Conservation (phyloP, 371 early-diverging fungal genomes). For the Lichtheimia ramosa region DNA sequence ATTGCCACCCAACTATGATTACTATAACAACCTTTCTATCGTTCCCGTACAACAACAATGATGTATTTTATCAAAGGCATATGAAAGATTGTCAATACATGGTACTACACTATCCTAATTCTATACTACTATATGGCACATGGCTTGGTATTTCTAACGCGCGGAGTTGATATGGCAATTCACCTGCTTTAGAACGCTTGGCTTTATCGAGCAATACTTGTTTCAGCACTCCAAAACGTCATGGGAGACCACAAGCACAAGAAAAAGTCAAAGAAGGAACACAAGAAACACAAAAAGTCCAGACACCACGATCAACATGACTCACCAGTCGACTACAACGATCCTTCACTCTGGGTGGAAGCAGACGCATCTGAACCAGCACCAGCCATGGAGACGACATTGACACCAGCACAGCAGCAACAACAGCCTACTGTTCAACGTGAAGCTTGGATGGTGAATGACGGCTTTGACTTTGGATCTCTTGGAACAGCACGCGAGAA, state of each 20-base stretch:
- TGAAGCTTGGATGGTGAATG: slow-evolving; percentile 52
- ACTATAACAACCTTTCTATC: background rate
- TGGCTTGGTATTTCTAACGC: background rate
- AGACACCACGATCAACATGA: slow-evolving; percentile 14
- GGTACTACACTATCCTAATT: background rate
- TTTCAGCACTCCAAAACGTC: background rate
- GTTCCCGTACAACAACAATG: background rate
- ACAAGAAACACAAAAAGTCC: slow-evolving; percentile 40
- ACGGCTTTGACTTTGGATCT: slow-evolving; percentile 41
- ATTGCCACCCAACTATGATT: too few species aligned
- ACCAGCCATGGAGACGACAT: background rate
- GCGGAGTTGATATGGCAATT: background rate
- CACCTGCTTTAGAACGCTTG: background rate
- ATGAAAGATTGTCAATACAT: background rate
- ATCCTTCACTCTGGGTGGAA: slow-evolving; percentile 51
- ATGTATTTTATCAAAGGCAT: background rate
- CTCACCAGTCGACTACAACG: slow-evolving; percentile 43
- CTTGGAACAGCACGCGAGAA: slow-evolving; percentile 30
- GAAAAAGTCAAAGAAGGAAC: slow-evolving; percentile 34
- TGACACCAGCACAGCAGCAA: background rate
- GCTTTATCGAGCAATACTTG: background rate
- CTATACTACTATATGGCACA: background rate
- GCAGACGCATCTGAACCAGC: slow-evolving; percentile 19
- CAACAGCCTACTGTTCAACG: slow-evolving; percentile 17
- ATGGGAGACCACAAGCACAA: slow-evolving; percentile 50